Percentiles rank a stretch among this genome's conserved stretches.
Conservation (phyloP, 768 basidiomycete species). For the Sporobolomyces pararoseus region DNA sequence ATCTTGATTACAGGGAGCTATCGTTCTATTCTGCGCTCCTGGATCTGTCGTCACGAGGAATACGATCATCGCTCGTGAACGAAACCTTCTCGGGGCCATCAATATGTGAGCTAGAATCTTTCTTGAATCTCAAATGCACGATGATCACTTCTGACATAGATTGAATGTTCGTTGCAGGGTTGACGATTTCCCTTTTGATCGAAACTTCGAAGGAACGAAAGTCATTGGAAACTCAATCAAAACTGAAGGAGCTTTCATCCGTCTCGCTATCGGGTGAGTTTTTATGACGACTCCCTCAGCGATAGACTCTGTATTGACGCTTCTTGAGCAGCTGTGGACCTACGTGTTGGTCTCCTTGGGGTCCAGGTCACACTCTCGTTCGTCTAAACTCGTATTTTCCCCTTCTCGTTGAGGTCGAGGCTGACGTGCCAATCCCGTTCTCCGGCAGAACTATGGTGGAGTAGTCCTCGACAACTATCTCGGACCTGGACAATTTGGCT, state of each 20-base stretch:
- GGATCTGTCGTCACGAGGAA: constrained; percentile 50
- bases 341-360: constrained; percentile 48
- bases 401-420: too few relatives aligned
- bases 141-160: not conserved
- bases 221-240: constrained; percentile 51
- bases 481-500: constrained; percentile 52
- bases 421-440: too few relatives aligned
- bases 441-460: constrained; percentile 48
- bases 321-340: constrained; percentile 47
- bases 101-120: constrained; percentile 35
- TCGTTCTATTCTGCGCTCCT: constrained; percentile 51
- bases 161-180: constrained; percentile 44
- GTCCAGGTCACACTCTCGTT: constrained; percentile 16
- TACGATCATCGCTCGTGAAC: constrained; percentile 48
- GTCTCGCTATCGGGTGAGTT: constrained; percentile 50
- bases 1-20: constrained; percentile 24
- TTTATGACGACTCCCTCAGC: too few relatives aligned
- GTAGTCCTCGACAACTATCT: constrained; percentile 49
- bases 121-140: not conserved
- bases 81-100: constrained; percentile 52
- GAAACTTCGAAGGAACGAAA: constrained; percentile 49
- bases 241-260: constrained; percentile 49
- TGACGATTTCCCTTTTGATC: constrained; percentile 51
- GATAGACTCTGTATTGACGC: not conserved
- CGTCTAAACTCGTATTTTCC: too few relatives aligned